Evolutionary conservation across 768 basidiomycete genomes (phyloP), one percentile per base, ranked within the genome.

Genomic region (Podaxis sp.): DNA sequence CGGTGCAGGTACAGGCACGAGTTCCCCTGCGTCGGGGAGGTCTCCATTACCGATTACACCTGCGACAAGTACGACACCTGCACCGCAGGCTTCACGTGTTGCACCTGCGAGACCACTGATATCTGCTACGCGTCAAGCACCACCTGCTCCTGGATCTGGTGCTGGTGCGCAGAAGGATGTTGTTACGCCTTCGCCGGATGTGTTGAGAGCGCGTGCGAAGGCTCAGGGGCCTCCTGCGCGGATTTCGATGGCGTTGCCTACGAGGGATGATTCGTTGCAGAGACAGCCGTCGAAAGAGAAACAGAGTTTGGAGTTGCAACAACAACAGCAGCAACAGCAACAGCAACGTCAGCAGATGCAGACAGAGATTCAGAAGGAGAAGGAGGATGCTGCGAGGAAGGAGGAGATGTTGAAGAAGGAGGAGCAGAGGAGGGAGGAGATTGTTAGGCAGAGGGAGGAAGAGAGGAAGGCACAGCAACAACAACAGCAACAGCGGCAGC

Each of bases 71-170:
- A 13, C 22, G 12, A 66, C 68, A 12, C 53, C 60, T 30, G 62
- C 70, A 20, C 74, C 74, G 33, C 75, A 75, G 64, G 58, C 75
- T 5, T 69, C 74, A 26, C 68, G 75, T 4, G 67, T 66, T 4
- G 70, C 73, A 3, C 74, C 74, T 57, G 71, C 73, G 12, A 67
- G 73, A 41, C 75, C 71, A 22, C 62, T 67, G 44, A 67, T 69
- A 37, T 85, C 87, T 62, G 78, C 87, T 6, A 81, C 80, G 3
- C 80, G 91, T 12, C 83, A 91, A 3, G 87, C 90, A 0, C 90
- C 90, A 22, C 82, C 88, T 2, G 81, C 89, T 3, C 90, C 91
- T 0, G 73, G 85, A 5, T 78, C 88, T 64, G 80, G 84, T 17
- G 83, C 65, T 67, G 71, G 41, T 66, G 75, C 26, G 49, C 67